Conservation (phyloP, 345 rosid species). For the Iberis pinnata region DNA sequence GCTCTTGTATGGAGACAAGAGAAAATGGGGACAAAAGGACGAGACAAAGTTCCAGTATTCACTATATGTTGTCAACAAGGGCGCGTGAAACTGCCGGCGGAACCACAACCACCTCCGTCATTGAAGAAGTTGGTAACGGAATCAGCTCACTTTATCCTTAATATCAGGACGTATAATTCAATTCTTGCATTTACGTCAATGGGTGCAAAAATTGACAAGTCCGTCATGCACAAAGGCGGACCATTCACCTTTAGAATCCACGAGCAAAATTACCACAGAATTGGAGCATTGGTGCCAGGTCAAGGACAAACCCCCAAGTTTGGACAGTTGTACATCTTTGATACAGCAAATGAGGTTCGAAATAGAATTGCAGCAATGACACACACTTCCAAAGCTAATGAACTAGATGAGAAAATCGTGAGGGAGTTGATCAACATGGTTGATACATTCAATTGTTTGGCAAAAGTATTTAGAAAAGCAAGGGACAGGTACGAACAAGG, state of each 20-base stretch:
- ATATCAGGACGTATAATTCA: neutral
- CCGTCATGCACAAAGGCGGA: neutral
- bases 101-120: neutral
- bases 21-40: neutral
- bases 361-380: too few species aligned
- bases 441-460: neutral
- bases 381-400: too few species aligned
- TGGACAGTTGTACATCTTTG: neutral
- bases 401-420: neutral
- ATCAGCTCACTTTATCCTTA: neutral
- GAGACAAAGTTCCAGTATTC: neutral
- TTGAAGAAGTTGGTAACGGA: neutral
- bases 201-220: neutral
- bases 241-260: neutral
- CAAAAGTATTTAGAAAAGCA: neutral
- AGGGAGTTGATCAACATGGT: too few species aligned
- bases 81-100: neutral
- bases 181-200: neutral
- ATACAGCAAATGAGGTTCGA: neutral
- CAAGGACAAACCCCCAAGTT: neutral
- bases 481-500: neutral
- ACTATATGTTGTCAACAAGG: neutral
- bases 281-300: neutral
- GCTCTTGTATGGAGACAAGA: too few species aligned
- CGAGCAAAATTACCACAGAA: neutral